Evolutionary conservation across 73 alveolate genomes (phyloP), one percentile per base, ranked within the genome.

Genomic region (Effrenium voratum): DNA sequence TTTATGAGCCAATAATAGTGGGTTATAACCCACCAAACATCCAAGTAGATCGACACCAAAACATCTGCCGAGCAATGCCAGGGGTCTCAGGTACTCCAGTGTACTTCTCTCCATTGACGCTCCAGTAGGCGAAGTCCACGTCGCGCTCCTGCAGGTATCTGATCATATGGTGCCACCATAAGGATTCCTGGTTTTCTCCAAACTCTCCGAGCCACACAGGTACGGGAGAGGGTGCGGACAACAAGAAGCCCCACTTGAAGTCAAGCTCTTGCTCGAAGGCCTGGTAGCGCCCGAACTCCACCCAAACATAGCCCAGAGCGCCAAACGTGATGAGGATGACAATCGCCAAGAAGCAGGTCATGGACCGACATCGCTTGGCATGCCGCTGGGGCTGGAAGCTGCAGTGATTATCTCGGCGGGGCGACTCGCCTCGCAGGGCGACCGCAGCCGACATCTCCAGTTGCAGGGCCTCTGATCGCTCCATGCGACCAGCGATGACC

Each of bases 191-290:
- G 81, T 85, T 57, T 40, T 80, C 57, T 12, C 94, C 94, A 41
- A 85, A 85, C 81, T 85, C 94, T 34, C 94, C 94, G 81, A 85
- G 36, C 94, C 94, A 85, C 28, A 85, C 94, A 4, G 94, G 94
- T 6, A 36, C 94, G 13, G 81, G 41, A 5, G 40, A n/a, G 15
- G 45, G 12, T 19, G 76, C 66, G 40, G 93, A 52, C 81, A 45
- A 73, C 59, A 85, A 43, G 47, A 85, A 85, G 32, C 94, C 94
- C 94, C 94, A 85, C 46, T 49, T 85, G 81, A 85, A 85, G 46
- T 85, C 81, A 57, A 85, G 34, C 46, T 85, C 94, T 28, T n/a
- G 15, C 81, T 47, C 82, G 46, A 85, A 85, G 82, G 82, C 82
- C 63, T 85, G 63, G 73, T 85, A 85, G 44, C 32, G 24, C 32